Evolutionary conservation across 345 rosid species (phyloP).

Genomic region (Laguncularia racemosa): DNA sequence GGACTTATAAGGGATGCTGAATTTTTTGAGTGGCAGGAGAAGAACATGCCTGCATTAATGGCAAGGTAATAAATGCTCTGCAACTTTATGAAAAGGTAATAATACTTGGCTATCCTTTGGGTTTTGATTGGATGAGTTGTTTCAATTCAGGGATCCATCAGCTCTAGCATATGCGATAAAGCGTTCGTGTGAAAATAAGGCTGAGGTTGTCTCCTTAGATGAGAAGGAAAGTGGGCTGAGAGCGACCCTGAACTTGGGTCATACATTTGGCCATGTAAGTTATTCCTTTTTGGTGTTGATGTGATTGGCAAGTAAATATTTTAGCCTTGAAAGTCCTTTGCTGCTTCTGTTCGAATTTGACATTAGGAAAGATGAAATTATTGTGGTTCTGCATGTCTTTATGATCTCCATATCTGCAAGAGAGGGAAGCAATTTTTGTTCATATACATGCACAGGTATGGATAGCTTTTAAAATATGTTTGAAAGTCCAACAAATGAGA

Average conservation of each 20-base stretch:
- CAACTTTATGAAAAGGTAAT: not conserved
- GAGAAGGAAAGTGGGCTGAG: constrained; percentile 95
- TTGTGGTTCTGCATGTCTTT: no score
- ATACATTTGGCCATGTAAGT: constrained; percentile 98
- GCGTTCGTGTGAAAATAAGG: constrained; percentile 95
- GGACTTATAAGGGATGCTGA: constrained; percentile 94
- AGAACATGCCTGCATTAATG: constrained; percentile 60
- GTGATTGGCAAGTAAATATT: no score
- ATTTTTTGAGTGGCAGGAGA: constrained; percentile 97
- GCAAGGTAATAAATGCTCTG: constrained; percentile 46
- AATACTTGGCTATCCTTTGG: constrained; percentile 1
- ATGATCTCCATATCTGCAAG: no score
- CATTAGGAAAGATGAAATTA: no score
- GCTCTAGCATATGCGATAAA: constrained; percentile 88
- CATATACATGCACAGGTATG: no score
- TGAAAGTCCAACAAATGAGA: no score
- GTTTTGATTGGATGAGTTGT: constrained; percentile 2
- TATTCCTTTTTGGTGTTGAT: not conserved
- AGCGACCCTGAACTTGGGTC: constrained; percentile 94
- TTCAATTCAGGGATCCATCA: constrained; percentile 64
- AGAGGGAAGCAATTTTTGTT: no score
- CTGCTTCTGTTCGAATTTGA: not conserved
- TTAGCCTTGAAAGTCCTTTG: not conserved
- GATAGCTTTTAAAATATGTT: no score
- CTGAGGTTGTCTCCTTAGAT: constrained; percentile 93